These are phyloP conservation scores for Nicotiana attenuata DNA, from an alignment of 257 asterid genomes.

Conservation along the genomic window DNA sequence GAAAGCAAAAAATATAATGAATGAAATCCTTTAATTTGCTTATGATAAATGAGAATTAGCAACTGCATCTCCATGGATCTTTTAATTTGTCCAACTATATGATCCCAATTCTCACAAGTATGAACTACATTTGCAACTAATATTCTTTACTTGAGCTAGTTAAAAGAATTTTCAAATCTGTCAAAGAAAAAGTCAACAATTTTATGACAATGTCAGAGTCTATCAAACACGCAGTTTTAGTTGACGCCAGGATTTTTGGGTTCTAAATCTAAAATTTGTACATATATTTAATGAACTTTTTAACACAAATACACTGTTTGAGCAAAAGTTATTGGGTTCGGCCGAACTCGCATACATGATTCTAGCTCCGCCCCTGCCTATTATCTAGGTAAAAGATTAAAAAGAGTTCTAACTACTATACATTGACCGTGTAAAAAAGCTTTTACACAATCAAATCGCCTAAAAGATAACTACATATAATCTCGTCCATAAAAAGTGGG, in stretches of 20 bases:
- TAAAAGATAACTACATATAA: not conserved
- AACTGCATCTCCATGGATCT: not conserved
- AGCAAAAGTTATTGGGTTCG: no score
- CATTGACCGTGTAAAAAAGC: not conserved
- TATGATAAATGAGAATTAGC: conserved; percentile 3
- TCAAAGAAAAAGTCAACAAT: conserved; percentile 1
- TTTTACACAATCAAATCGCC: not conserved
- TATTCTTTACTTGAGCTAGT: not conserved
- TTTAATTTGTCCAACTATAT: not conserved
- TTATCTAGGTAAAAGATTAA: not conserved
- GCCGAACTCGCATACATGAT: no score
- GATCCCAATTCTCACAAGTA: not conserved
- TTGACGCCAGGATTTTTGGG: not conserved
- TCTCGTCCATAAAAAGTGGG: not conserved
- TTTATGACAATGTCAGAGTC: not conserved
- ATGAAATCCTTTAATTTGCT: not conserved
- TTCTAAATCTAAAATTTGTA: no score
- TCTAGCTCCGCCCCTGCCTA: not conserved
- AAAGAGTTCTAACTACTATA: not conserved
- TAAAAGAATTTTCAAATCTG: not conserved
- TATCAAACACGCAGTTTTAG: not conserved
- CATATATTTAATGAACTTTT: no score
- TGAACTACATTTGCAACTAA: not conserved
- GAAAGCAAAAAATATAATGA: not conserved
- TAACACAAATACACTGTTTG: no score